Evolutionary conservation across 2,329 filamentous ascomycete species (phyloP).

Genomic region (Ophiostoma populinum): DNA sequence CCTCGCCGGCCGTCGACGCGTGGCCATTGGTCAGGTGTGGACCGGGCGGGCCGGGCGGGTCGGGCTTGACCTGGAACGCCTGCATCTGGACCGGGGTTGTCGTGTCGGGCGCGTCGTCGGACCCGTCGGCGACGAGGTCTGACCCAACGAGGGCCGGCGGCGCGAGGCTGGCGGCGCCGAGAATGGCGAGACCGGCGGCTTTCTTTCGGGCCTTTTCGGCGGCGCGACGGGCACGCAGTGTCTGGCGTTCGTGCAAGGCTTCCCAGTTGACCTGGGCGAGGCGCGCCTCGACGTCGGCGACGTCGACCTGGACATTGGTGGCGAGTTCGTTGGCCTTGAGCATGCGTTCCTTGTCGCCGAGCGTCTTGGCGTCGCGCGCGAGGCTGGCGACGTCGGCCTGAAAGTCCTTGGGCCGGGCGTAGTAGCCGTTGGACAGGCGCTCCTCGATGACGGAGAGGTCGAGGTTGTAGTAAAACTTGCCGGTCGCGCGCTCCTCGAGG

Average conservation of each 20-base stretch:
- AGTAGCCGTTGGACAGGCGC: slow-evolving; percentile 91
- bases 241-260: slow-evolving; percentile 56
- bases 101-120: background rate
- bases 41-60: slow-evolving; percentile 21
- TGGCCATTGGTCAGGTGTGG: slow-evolving; percentile 38
- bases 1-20: slow-evolving; percentile 25
- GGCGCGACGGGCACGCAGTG: slow-evolving; percentile 42
- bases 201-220: slow-evolving; percentile 46
- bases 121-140: slow-evolving; percentile 3
- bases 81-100: slow-evolving; percentile 12
- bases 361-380: slow-evolving; percentile 65
- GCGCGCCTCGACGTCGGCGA: slow-evolving; percentile 48
- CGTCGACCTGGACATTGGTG: slow-evolving; percentile 87
- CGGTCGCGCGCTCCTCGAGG: slow-evolving; percentile 54
- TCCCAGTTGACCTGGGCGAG: slow-evolving; percentile 59
- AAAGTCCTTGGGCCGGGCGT: slow-evolving; percentile 80
- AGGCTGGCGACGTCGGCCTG: slow-evolving; percentile 71
- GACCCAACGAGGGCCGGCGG: slow-evolving; percentile 4
- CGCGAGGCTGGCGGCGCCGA: slow-evolving; percentile 16
- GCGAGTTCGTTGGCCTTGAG: slow-evolving; percentile 83
- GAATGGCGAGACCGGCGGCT: slow-evolving; percentile 38
- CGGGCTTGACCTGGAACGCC: slow-evolving; percentile 33
- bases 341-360: slow-evolving; percentile 66
- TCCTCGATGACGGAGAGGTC: slow-evolving; percentile 89
- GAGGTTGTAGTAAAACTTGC: slow-evolving; percentile 88